Conservation (phyloP, 805 yeast species). For the Debaryomyces prosopidis region DNA sequence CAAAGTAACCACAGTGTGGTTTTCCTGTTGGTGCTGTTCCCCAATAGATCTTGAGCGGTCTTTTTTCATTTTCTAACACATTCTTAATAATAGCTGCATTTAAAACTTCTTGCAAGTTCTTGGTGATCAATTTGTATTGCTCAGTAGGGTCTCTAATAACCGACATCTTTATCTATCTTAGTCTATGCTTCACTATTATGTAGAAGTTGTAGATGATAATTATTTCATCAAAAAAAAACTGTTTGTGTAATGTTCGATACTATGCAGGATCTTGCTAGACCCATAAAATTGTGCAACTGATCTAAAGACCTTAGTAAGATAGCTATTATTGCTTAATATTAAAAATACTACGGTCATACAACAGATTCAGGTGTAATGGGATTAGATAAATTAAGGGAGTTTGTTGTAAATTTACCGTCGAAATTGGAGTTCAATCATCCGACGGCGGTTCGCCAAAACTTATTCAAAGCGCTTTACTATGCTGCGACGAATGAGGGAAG, state of each 20-base stretch:
- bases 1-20: slow-evolving; percentile 98
- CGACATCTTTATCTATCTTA: slow-evolving; percentile 15
- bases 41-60: slow-evolving; percentile 91
- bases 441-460: slow-evolving; percentile 15
- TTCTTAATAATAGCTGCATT: slow-evolving; percentile 85
- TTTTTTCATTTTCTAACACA: slow-evolving; percentile 74
- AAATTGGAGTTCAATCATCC: slow-evolving; percentile 12
- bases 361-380: slow-evolving; percentile 11
- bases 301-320: too few species aligned
- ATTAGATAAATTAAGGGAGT: slow-evolving; percentile 22
- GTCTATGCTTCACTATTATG: not conserved
- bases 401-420: slow-evolving; percentile 27
- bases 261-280: not conserved
- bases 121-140: slow-evolving; percentile 74
- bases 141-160: slow-evolving; percentile 51
- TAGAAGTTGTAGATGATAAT: not conserved
- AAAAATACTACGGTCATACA: too few species aligned
- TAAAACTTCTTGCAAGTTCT: slow-evolving; percentile 87
- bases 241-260: not conserved
- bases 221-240: slow-evolving; percentile 1
- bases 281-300: not conserved
- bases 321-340: too few species aligned
- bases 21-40: slow-evolving; percentile 99
- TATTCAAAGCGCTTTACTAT: slow-evolving; percentile 31
- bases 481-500: slow-evolving; percentile 40